Evolutionary conservation across 1,139 yeast species (phyloP).

Genomic region (Sugiyamaella xylanicola): DNA sequence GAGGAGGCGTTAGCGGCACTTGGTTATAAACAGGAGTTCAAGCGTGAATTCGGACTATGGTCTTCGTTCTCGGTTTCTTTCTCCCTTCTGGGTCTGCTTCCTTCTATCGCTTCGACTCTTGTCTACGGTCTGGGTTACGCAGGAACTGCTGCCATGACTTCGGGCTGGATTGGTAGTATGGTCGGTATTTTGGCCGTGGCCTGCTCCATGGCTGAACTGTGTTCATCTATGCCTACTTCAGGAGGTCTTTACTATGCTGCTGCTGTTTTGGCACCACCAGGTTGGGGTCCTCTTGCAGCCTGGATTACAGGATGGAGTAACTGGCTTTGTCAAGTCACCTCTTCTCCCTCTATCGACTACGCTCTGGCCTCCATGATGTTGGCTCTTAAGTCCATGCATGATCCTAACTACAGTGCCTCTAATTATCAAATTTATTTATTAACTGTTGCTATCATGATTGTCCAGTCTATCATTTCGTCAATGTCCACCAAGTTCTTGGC

Average conservation of each 20-base stretch:
- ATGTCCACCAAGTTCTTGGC: slow-evolving; percentile 60
- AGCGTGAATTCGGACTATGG: slow-evolving; percentile 59
- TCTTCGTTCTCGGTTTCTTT: slow-evolving; percentile 69
- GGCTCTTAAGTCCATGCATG: slow-evolving; percentile 49
- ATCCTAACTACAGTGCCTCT: slow-evolving; percentile 47
- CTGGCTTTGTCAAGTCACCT: slow-evolving; percentile 58
- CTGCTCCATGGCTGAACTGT: slow-evolving; percentile 58
- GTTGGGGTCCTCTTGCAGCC: slow-evolving; percentile 56
- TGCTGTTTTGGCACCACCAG: slow-evolving; percentile 56
- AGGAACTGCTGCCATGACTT: slow-evolving; percentile 59
- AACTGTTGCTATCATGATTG: slow-evolving; percentile 54
- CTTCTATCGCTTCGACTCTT: slow-evolving; percentile 55
- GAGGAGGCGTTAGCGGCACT: slow-evolving; percentile 48
- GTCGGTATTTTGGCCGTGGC: slow-evolving; percentile 55
- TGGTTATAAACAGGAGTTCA: slow-evolving; percentile 75
- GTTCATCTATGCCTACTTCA: slow-evolving; percentile 64
- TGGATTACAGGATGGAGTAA: slow-evolving; percentile 65
- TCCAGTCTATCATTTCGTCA: slow-evolving; percentile 46
- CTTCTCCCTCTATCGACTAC: slow-evolving; percentile 66
- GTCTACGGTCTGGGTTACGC: slow-evolving; percentile 52
- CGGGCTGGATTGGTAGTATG: slow-evolving; percentile 64
- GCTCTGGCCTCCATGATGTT: slow-evolving; percentile 63
- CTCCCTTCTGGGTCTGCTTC: slow-evolving; percentile 67
- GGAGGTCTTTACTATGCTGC: slow-evolving; percentile 65
- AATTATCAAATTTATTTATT: slow-evolving; percentile 56